phyloP scores from a whole-genome alignment of 345 rosid species.

The Salix dunnii region DNA sequence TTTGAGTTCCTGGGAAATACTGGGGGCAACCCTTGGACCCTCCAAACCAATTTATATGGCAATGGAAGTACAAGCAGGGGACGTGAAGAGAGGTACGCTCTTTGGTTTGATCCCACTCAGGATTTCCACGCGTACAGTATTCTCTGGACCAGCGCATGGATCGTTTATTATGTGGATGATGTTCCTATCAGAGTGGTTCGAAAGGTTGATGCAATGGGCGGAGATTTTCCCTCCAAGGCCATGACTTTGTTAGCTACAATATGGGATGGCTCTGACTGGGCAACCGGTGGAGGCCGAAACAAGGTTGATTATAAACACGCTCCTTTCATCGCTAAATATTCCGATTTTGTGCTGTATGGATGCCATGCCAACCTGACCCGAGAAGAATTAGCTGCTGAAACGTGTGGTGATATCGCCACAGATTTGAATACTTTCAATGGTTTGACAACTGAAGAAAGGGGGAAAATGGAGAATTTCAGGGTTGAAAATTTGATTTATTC shows the following conservation, averaged over 20 bases:
- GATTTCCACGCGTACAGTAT: constrained; percentile 11
- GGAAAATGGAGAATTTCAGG: constrained; percentile 14
- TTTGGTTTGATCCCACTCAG: constrained; percentile 20
- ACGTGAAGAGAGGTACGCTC: constrained; percentile 12
- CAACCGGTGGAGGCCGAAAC: constrained; percentile 15
- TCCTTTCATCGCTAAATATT: constrained; percentile 5
- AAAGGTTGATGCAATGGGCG: constrained; percentile 9
- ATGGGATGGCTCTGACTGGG: constrained; percentile 29
- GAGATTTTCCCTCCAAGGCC: constrained; percentile 24
- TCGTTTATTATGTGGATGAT: constrained; percentile 14
- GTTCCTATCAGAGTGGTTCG: constrained; percentile 8
- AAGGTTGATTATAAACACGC: constrained; percentile 14
- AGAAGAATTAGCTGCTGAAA: not conserved
- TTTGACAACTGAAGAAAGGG: not conserved
- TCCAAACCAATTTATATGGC: constrained; percentile 26
- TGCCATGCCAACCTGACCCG: constrained; percentile 7
- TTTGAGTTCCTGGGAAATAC: constrained; percentile 22
- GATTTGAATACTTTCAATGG: not conserved
- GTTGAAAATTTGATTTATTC: not conserved
- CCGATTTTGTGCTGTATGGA: constrained; percentile 13
- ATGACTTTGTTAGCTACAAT: constrained; percentile 23
- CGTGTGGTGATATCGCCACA: not conserved
- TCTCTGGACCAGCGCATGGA: not conserved
- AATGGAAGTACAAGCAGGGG: constrained; percentile 16
- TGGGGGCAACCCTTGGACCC: constrained; percentile 6